A percentile compares a stretch with the other conserved stretches of the same genome.
phyloP scores from a whole-genome alignment of 2,329 filamentous ascomycete genomes.

The Aquanectria penicillioides region DNA sequence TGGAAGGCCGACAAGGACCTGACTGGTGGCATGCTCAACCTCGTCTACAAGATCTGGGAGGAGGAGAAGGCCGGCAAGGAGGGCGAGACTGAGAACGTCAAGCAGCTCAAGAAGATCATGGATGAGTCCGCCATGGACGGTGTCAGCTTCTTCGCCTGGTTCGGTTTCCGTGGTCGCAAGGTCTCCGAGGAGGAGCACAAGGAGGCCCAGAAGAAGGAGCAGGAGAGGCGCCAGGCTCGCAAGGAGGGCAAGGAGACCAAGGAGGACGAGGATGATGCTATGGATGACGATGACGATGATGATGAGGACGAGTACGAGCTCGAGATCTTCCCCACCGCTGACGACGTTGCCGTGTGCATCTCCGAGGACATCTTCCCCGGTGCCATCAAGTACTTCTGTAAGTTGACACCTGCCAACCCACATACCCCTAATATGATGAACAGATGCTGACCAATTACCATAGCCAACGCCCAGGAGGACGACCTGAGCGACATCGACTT shows the following conservation, averaged over 20 bases:
- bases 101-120: conserved; percentile 64
- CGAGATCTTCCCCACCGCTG: conserved; percentile 89
- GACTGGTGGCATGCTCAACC: conserved; percentile 81
- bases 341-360: conserved; percentile 82
- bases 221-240: conserved; percentile 62
- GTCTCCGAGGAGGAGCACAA: conserved; percentile 78
- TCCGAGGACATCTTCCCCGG: conserved; percentile 90
- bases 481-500: conserved; percentile 76
- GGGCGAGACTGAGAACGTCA: conserved; percentile 58
- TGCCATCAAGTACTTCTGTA: conserved; percentile 92
- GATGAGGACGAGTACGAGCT: conserved; percentile 72
- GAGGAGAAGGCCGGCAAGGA: conserved; percentile 60
- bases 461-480: conserved; percentile 69
- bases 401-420: conserved; percentile 54
- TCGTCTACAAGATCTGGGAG: conserved; percentile 75
- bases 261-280: conserved; percentile 52
- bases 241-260: conserved; percentile 62
- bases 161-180: conserved; percentile 78
- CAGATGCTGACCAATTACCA: conserved; percentile 47
- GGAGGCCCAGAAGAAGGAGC: conserved; percentile 68
- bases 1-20: conserved; percentile 87
- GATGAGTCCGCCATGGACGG: conserved; percentile 70
- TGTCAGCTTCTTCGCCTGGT: conserved; percentile 88
- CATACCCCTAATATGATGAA: background rate
- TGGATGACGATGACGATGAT: conserved; percentile 67